Evolutionary conservation across 371 early-diverging fungal species (phyloP), one percentile per base, ranked within the genome.

Genomic region (Syncephalastrum monosporum): DNA sequence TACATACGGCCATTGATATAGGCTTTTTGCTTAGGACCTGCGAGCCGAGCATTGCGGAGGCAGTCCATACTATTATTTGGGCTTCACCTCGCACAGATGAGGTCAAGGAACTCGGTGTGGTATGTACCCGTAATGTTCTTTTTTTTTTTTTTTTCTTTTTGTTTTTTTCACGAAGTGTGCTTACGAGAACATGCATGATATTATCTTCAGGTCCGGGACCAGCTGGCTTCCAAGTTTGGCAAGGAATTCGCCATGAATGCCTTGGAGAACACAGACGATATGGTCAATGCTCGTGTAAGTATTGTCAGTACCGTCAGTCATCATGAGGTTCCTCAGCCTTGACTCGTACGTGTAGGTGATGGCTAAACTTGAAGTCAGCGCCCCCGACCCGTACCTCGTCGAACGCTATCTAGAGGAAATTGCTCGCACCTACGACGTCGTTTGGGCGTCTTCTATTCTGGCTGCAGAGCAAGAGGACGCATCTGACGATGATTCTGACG

Each of bases 351-450:
- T 12, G 3, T 67, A 93, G 93, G 81, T 96, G 56, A 70, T 93
- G 42, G 81, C 84, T 60, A 94, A 92, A 64, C 74, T 96, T 5
- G 77, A 83, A 46, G 84, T 90, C 6, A 77, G 84, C 65, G 88
- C 92, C 13, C 95, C 96, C 1, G 90, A 92, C 52, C 64, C 82
- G 4, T 79, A 78, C 27, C 81, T 96, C 4, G 94, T 96, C 29
- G 84, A 89, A 48, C 82, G 91, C 53, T 96, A 96, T 62, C 71
- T 96, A 52, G 89, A 86, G 59, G 91, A 93, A 66, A 95, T 96
- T 67, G 95, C 96, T 17, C 82, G 79, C 49, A 77, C 88, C 0
- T 95, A 89, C 64, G 83, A 88, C 56, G 86, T 95, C 5, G 57
- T 70, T 12, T 96, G 91, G 91, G 81, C 77, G 6, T 78, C 86